Base-by-base conservation (phyloP, 2,329 filamentous ascomycete species). In the Penicillium sp. region DNA sequence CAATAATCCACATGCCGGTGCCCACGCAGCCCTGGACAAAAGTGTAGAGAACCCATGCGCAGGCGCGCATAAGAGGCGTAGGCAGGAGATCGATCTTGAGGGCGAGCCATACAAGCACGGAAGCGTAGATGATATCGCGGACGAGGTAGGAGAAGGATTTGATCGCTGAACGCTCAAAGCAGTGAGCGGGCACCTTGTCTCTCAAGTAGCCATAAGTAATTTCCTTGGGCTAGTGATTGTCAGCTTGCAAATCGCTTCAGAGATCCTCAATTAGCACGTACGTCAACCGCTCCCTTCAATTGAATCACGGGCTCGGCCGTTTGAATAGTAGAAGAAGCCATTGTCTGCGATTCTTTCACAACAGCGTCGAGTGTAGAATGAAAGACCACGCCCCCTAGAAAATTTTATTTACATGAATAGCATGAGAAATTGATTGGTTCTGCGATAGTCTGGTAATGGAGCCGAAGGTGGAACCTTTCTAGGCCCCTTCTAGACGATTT, bases 1-100 rank as follows among this genome's bases (percentile, higher is more conserved):
- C 62, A 19, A 64, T 55, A 21, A 64, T 64, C 62, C 62, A 64
- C n/a, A 64, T 54, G 21, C 62, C 62, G n/a, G 57, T 58, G 6
- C 60, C 58, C 16, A 64, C 62, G 31, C 60, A 62, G 46, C 62
- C 62, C 44, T 64, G 62, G 21, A 58, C 11, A n/a, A 64, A 62
- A 31, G 51, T 52, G 47, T 64, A 64, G 4, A 54, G 37, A 11
- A 54, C 48, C 62, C 62, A 64, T 16, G 57, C 58, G 21, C 45
- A 48, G 26, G 50, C 60, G 4, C 56, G 62, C 35, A 57, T 46
- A 29, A 46, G 22, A 13, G 57, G 48, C 3, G 54, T 47, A 2
- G 58, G 58, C 42, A 64, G 37, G 26, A 52, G 51, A 43, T 62
- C 57, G 43, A 64, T 64, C 31, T 62, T 50, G n/a, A 61, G 51